Evolutionary conservation across 164 flowering plant genomes (phyloP).

Genomic region (Nymphaea colorata): DNA sequence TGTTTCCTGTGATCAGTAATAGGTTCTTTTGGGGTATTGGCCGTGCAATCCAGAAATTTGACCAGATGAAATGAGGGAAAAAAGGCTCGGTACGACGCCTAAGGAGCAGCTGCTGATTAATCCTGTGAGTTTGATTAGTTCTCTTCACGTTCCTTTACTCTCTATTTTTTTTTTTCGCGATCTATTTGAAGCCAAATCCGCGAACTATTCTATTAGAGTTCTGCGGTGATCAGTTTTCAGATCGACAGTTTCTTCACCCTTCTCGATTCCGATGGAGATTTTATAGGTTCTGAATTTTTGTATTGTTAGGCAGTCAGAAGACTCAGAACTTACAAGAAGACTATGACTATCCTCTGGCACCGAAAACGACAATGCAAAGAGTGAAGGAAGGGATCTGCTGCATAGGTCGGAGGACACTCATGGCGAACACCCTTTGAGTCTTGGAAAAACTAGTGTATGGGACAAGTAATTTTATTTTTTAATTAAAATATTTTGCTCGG

Average conservation of each 20-base stretch:
- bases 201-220: too few species aligned
- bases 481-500: not conserved
- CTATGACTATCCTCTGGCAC: slow-evolving; percentile 32
- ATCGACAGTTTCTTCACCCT: too few species aligned
- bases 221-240: too few species aligned
- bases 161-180: too few species aligned
- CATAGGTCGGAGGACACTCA: slow-evolving; percentile 69
- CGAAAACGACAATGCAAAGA: slow-evolving; percentile 27
- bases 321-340: slow-evolving; percentile 90
- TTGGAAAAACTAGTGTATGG: slow-evolving; percentile 86
- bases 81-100: slow-evolving; percentile 75
- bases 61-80: slow-evolving; percentile 70
- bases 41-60: slow-evolving; percentile 72
- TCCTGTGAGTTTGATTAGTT: slow-evolving; percentile 44
- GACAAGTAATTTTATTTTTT: slow-evolving; percentile 87
- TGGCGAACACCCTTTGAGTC: slow-evolving; percentile 95
- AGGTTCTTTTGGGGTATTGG: slow-evolving; percentile 83
- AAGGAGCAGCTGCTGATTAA: slow-evolving; percentile 85
- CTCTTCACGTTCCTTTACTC: not conserved
- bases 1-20: slow-evolving; percentile 13
- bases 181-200: too few species aligned
- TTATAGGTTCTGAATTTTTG: slow-evolving; percentile 48
- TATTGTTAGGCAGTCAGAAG: slow-evolving; percentile 94
- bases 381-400: slow-evolving; percentile 45
- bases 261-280: too few species aligned